Evolutionary conservation across 176 grass and related monocot genomes (phyloP).

Genomic region (Oryza longistaminata): DNA sequence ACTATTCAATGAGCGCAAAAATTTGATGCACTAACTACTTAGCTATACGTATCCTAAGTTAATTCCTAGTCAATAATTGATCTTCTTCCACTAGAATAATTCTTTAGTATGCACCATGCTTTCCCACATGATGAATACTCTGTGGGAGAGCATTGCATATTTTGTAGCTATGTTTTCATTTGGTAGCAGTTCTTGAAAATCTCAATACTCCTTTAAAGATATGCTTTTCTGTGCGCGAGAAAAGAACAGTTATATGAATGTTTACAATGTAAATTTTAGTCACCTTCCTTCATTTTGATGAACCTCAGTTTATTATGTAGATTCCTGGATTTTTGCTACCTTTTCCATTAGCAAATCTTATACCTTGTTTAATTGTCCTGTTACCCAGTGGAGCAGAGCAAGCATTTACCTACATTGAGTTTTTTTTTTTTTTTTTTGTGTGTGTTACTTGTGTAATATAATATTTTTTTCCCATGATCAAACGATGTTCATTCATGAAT

Average conservation of each 20-base stretch:
- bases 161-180: not conserved
- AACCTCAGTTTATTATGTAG: not conserved
- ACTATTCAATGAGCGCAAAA: not conserved
- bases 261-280: not conserved
- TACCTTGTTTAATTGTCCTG: not conserved
- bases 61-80: not conserved
- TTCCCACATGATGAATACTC: not conserved
- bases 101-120: not conserved
- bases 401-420: not conserved
- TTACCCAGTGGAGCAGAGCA: conserved; percentile 15
- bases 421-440: not conserved
- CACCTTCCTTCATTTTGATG: conserved; percentile 1
- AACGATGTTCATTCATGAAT: conserved; percentile 18
- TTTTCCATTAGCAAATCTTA: conserved; percentile 24
- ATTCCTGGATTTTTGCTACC: not conserved
- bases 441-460: not conserved
- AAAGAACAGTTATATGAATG: not conserved
- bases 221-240: not conserved
- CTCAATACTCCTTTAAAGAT: not conserved
- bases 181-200: conserved; percentile 1
- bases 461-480: not conserved
- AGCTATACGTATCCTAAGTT: not conserved
- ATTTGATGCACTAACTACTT: not conserved
- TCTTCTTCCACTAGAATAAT: not conserved
- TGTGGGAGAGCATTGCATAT: too few species aligned